These are phyloP conservation scores for Mycena olivaceomarginata DNA, from an alignment of 768 basidiomycete genomes.

Conservation along the genomic window DNA sequence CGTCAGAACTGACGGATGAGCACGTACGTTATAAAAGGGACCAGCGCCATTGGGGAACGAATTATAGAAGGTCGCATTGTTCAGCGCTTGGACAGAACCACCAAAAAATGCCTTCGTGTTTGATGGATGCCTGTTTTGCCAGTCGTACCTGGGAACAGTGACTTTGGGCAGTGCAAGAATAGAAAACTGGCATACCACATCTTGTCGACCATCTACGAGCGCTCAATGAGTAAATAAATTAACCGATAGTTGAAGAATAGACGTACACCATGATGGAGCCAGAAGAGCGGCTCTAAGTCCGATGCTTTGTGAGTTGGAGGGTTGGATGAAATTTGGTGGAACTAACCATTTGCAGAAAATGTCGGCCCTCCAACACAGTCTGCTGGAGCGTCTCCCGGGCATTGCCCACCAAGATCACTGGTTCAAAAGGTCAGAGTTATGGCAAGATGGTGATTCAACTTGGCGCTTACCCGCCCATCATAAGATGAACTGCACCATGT, in stretches of 20 bases:
- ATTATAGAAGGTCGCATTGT: constrained; percentile 47
- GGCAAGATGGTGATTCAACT: no score
- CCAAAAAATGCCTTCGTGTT: constrained; percentile 54
- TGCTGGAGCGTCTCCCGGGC: constrained; percentile 50
- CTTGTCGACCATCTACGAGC: constrained; percentile 58
- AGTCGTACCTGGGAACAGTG: constrained; percentile 51
- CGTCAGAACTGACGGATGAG: constrained; percentile 22
- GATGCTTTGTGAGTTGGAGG: not conserved
- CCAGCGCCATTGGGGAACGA: constrained; percentile 52
- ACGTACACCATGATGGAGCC: constrained; percentile 59
- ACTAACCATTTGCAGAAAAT: constrained; percentile 57
- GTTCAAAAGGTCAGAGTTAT: not conserved
- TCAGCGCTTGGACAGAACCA: constrained; percentile 53
- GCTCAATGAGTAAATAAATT: not conserved
- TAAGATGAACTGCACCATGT: constrained; percentile 55
- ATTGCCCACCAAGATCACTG: constrained; percentile 55
- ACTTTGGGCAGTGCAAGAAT: no score
- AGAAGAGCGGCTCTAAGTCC: constrained; percentile 58
- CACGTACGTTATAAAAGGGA: constrained; percentile 42
- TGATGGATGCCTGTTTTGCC: constrained; percentile 51
- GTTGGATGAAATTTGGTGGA: not conserved
- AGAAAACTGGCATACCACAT: constrained; percentile 51
- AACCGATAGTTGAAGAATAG: not conserved
- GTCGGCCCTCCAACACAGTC: constrained; percentile 52
- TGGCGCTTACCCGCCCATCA: constrained; percentile 50